Percentiles rank a stretch among this genome's conserved stretches.
These are phyloP conservation scores for Naegleria fowleri DNA, from an alignment of 208 protist species.

Conservation along the genomic window DNA sequence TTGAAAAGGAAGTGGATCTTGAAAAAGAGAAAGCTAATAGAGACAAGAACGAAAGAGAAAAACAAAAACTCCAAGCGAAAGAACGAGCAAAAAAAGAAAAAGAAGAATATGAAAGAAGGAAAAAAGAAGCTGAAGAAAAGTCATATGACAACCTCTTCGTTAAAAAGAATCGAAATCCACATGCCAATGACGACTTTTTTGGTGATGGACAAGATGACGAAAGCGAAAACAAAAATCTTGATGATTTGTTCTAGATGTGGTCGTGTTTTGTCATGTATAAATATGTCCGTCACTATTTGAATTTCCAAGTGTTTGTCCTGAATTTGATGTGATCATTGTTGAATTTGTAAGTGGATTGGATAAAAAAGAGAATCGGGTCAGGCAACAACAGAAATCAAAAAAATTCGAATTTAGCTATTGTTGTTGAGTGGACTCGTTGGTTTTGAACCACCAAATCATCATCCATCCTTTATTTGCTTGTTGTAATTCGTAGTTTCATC, in stretches of 20 bases:
- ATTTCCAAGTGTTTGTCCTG: too few species aligned
- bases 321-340: too few species aligned
- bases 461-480: too few species aligned
- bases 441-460: too few species aligned
- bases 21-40: background rate
- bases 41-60: background rate
- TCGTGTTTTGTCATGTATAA: too few species aligned
- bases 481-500: too few species aligned
- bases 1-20: conserved; percentile 63
- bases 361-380: too few species aligned
- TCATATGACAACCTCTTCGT: background rate
- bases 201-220: background rate
- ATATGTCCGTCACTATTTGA: too few species aligned
- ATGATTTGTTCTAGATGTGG: conserved; percentile 3
- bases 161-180: background rate
- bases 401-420: too few species aligned
- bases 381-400: too few species aligned
- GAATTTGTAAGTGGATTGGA: too few species aligned
- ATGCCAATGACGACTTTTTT: background rate
- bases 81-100: background rate
- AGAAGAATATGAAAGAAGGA: background rate
- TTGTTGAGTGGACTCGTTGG: too few species aligned
- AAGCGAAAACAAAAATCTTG: background rate
- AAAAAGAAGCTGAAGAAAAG: background rate
- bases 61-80: background rate